Evolutionary conservation across 495 filamentous ascomycete genomes (phyloP).

Genomic region (Penicillium atrosanguineum): DNA sequence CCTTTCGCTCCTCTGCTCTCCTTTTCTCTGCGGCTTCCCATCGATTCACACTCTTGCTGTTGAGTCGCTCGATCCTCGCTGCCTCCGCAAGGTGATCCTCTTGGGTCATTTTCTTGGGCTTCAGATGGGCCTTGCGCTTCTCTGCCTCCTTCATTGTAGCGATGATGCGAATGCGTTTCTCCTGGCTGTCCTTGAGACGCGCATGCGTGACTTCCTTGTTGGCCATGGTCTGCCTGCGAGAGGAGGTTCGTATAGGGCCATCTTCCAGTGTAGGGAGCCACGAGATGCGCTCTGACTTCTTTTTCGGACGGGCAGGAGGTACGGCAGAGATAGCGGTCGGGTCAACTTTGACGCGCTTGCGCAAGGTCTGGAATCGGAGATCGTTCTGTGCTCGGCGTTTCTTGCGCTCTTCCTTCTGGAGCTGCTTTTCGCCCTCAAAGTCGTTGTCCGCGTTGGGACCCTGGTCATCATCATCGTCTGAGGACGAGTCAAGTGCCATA

Average conservation of each 20-base stretch:
- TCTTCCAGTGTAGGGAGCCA: conserved; percentile 83
- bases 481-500: conserved; percentile 76
- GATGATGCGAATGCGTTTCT: conserved; percentile 72
- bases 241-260: conserved; percentile 76
- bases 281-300: conserved; percentile 87
- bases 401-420: conserved; percentile 65
- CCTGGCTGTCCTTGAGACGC: conserved; percentile 79
- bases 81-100: conserved; percentile 83
- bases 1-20: conserved; percentile 75
- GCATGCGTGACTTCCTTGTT: conserved; percentile 82
- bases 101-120: conserved; percentile 82
- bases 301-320: conserved; percentile 67
- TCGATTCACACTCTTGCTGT: conserved; percentile 84
- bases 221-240: conserved; percentile 75
- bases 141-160: conserved; percentile 86
- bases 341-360: conserved; percentile 67
- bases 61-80: conserved; percentile 74
- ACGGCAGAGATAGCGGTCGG: conserved; percentile 49
- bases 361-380: conserved; percentile 46
- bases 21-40: conserved; percentile 92
- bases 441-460: conserved; percentile 62
- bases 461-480: conserved; percentile 71
- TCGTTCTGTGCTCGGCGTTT: conserved; percentile 72
- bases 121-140: conserved; percentile 69
- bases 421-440: conserved; percentile 60